Evolutionary conservation across 495 filamentous ascomycete genomes (phyloP).

Genomic region (Podospora australis): DNA sequence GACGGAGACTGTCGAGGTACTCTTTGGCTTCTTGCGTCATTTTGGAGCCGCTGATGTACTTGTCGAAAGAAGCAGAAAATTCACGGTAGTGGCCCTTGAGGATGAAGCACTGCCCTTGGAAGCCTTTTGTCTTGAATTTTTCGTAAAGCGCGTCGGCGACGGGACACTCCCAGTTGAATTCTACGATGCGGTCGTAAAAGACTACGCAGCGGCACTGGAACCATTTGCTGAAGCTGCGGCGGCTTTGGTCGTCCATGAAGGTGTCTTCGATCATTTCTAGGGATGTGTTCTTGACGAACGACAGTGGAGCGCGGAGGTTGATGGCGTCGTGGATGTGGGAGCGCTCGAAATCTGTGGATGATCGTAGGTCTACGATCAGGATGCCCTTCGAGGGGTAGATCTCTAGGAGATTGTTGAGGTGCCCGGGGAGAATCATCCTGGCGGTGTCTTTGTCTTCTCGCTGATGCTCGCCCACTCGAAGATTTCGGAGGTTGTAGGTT

Average conservation of each 20-base stretch:
- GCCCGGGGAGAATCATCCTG: conserved; percentile 41
- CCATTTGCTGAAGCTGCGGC: conserved; percentile 40
- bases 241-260: conserved; percentile 38
- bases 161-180: conserved; percentile 43
- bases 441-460: conserved; percentile 21
- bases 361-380: conserved; percentile 40
- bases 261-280: conserved; percentile 45
- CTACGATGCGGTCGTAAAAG: conserved; percentile 41
- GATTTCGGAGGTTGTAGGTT: conserved; percentile 31
- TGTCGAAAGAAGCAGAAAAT: conserved; percentile 40
- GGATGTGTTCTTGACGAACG: conserved; percentile 33
- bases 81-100: conserved; percentile 46
- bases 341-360: conserved; percentile 35
- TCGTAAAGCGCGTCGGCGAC: conserved; percentile 34
- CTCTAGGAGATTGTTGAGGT: conserved; percentile 40
- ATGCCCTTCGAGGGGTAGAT: conserved; percentile 39
- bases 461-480: conserved; percentile 26
- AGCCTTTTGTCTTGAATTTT: conserved; percentile 36
- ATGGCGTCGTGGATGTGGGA: conserved; percentile 43
- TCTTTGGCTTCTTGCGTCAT: conserved; percentile 36
- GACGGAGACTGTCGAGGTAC: conserved; percentile 34
- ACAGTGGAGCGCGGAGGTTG: conserved; percentile 40
- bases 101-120: conserved; percentile 40
- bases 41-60: conserved; percentile 36
- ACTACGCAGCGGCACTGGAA: conserved; percentile 37